Evolutionary conservation across 768 basidiomycete species (phyloP).

Genomic region (Suillus decipiens): DNA sequence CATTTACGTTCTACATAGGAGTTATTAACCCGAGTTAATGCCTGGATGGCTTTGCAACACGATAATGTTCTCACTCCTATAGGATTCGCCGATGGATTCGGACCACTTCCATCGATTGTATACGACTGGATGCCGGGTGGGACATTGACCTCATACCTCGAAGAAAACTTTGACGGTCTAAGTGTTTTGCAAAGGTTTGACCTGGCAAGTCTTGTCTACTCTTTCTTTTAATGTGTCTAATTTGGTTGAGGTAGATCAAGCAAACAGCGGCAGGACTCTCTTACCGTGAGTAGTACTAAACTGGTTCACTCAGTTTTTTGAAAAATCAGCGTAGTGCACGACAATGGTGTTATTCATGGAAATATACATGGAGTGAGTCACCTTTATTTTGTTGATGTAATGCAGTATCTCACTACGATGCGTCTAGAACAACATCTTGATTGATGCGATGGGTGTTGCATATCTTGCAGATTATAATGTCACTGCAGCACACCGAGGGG

Average conservation of each 20-base stretch:
- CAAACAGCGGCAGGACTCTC: constrained; percentile 21
- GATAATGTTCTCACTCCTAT: constrained; percentile 20
- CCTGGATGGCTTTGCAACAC: constrained; percentile 10
- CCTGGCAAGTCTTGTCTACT: constrained; percentile 14
- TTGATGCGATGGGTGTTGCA: not conserved
- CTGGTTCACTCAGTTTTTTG: not conserved
- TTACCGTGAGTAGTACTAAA: constrained; percentile 26
- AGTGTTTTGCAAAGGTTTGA: constrained; percentile 10
- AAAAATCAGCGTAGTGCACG: constrained; percentile 22
- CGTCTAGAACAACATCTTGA: constrained; percentile 13
- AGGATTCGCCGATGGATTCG: constrained; percentile 22
- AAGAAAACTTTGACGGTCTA: not conserved
- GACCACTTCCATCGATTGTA: constrained; percentile 25
- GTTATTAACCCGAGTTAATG: not conserved
- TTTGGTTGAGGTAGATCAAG: not conserved
- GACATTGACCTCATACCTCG: constrained; percentile 20
- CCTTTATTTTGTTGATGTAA: not conserved
- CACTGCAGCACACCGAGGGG: not conserved
- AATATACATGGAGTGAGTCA: constrained; percentile 38
- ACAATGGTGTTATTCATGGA: constrained; percentile 30
- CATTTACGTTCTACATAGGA: constrained; percentile 2
- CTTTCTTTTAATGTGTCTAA: not conserved
- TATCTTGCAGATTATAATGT: constrained; percentile 12
- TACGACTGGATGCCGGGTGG: constrained; percentile 29
- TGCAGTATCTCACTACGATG: not conserved